phyloP scores from a whole-genome alignment of 257 asterid genomes.

The Jasminum sambac region DNA sequence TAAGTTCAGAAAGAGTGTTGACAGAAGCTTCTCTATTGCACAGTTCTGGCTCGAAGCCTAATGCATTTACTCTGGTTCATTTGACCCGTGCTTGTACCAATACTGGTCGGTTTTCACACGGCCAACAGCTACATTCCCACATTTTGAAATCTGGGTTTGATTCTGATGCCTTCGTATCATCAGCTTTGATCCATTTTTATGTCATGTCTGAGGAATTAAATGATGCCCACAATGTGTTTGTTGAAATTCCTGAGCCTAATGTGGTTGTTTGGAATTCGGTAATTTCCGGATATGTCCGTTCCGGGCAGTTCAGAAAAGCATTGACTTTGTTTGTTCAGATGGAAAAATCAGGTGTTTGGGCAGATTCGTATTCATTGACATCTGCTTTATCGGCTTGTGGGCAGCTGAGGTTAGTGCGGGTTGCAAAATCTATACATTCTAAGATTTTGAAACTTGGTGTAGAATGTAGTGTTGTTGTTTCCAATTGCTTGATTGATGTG shows the following conservation, averaged over 20 bases:
- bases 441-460: constrained; percentile 68
- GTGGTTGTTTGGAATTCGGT: constrained; percentile 84
- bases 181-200: constrained; percentile 52
- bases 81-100: constrained; percentile 53
- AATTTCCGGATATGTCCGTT: constrained; percentile 69
- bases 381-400: constrained; percentile 78
- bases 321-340: constrained; percentile 47
- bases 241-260: constrained; percentile 63
- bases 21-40: constrained; percentile 33
- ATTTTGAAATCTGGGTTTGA: constrained; percentile 49
- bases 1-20: constrained; percentile 25
- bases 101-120: constrained; percentile 39
- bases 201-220: constrained; percentile 39
- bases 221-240: constrained; percentile 57
- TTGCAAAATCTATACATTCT: constrained; percentile 71
- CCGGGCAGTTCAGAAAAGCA: constrained; percentile 59
- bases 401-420: constrained; percentile 39
- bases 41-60: constrained; percentile 43
- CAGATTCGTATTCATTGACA: constrained; percentile 73
- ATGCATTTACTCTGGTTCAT: constrained; percentile 43
- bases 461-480: constrained; percentile 38
- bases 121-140: constrained; percentile 64
- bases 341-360: constrained; percentile 48
- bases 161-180: constrained; percentile 43
- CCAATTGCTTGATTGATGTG: constrained; percentile 64